Base-by-base conservation (phyloP, 371 early-diverging fungal species). In the Mortierella sp. region DNA sequence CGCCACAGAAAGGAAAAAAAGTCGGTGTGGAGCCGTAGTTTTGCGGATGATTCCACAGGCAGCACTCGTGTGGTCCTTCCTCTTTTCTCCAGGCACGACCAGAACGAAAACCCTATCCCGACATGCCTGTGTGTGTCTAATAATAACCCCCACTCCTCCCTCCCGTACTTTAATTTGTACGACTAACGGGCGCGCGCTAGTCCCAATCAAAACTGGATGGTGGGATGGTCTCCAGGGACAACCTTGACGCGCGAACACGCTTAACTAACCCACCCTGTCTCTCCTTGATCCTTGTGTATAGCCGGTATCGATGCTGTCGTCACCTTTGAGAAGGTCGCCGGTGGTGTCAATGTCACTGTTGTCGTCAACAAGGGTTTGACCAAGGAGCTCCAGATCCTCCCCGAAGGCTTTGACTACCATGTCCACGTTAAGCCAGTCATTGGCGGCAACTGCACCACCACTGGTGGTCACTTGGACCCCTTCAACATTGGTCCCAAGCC, bases 381-480 rank as follows among this genome's bases (percentile, higher is more conserved):
- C 61, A 22, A 17, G 17, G 44, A 41, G 22, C 16, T 29, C 57
- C 60, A 56, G 63, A 66, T 71, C 57, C 28, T 57, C 19, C 60
- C 73, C 9, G 28, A 46, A 41, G 59, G 71, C 7, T 71, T 61
- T 54, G 64, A 67, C 14, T 85, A 78, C 81, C 86, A 85, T 59
- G 70, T 85, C 60, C 86, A 85, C 68, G 66, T 47, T 54, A 50
- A 47, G 22, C 78, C 80, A 19, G 85, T 86, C 21, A 22, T 62
- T 14, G 45, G 79, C 68, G 70, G 67, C 53, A 71, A 81, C 82
- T 86, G 87, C 73, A 80, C 68, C 4, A 61, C 76, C 28, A 84
- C 85, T 7, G 81, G 81, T 24, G 74, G 58, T 27, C 86, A 86
- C 57, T 59, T 82, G 41, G 80, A 86, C 76, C 82, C 85, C 44